These are phyloP conservation scores for Xylariaceae sp. DNA, from an alignment of 2,329 filamentous ascomycete genomes.

Conservation along the genomic window DNA sequence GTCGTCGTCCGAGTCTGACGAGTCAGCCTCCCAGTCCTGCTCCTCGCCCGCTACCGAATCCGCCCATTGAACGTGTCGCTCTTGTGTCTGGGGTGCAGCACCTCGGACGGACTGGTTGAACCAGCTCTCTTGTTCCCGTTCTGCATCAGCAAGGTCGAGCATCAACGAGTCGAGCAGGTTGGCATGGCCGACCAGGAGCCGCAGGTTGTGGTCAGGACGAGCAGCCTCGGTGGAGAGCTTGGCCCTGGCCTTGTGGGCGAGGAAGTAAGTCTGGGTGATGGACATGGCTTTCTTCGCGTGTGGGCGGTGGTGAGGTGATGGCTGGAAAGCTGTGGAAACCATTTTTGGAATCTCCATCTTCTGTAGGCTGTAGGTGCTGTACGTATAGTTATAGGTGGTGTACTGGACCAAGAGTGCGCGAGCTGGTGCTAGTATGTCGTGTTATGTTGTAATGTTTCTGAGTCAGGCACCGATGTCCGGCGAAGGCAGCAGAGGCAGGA, in stretches of 20 bases:
- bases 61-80: constrained; percentile 82
- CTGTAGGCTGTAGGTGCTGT: neutral
- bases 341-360: constrained; percentile 33
- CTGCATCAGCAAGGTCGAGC: constrained; percentile 85
- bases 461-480: constrained; percentile 37
- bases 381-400: neutral
- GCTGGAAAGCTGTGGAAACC: constrained; percentile 32
- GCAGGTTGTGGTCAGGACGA: constrained; percentile 87
- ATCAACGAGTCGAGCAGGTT: constrained; percentile 96
- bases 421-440: constrained; percentile 33
- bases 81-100: constrained; percentile 54
- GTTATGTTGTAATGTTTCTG: constrained; percentile 29
- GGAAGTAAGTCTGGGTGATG: constrained; percentile 96
- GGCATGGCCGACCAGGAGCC: constrained; percentile 92
- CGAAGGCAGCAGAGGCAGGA: constrained; percentile 29
- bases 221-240: constrained; percentile 94
- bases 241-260: constrained; percentile 90
- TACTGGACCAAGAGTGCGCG: neutral
- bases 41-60: constrained; percentile 68
- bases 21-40: constrained; percentile 65
- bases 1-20: constrained; percentile 53
- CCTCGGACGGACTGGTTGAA: constrained; percentile 93
- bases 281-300: constrained; percentile 81
- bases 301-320: constrained; percentile 30
- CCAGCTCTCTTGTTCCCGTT: constrained; percentile 93